Conservation (phyloP, 1,284 basidiomycete genomes). For the Tilletiaria anomala region DNA sequence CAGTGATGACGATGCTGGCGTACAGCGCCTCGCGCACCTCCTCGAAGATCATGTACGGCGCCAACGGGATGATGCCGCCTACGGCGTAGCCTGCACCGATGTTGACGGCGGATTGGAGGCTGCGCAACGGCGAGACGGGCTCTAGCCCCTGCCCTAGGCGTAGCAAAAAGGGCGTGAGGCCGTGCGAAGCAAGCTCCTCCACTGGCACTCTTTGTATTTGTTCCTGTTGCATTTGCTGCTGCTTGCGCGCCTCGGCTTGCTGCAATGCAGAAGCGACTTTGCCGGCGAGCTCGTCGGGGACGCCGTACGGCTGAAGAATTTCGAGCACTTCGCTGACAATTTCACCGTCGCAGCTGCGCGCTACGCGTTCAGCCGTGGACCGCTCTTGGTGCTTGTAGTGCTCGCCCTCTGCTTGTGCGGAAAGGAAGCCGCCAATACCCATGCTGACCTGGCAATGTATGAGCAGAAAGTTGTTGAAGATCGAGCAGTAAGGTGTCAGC, state of each 20-base stretch:
- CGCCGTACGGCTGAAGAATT: slow-evolving; percentile 72
- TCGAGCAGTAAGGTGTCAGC: slow-evolving; percentile 42
- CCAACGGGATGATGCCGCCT: slow-evolving; percentile 23
- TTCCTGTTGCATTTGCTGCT: too few species aligned
- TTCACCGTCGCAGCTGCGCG: slow-evolving; percentile 75
- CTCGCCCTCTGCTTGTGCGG: slow-evolving; percentile 87
- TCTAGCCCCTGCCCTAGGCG: slow-evolving; percentile 24
- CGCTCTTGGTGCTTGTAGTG: slow-evolving; percentile 43
- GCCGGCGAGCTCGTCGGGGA: slow-evolving; percentile 64
- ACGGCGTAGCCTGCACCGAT: slow-evolving; percentile 28
- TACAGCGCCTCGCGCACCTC: slow-evolving; percentile 14
- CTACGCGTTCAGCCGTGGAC: slow-evolving; percentile 54
- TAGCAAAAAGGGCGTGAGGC: slow-evolving; percentile 29
- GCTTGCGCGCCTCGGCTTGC: not conserved
- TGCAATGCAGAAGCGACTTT: slow-evolving; percentile 52
- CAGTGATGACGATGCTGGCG: slow-evolving; percentile 23
- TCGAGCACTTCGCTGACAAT: slow-evolving; percentile 86
- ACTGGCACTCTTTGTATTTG: too few species aligned
- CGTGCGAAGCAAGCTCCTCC: slow-evolving; percentile 4
- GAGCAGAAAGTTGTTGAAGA: slow-evolving; percentile 88
- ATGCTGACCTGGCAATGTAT: too few species aligned
- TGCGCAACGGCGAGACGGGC: slow-evolving; percentile 22
- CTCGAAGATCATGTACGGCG: slow-evolving; percentile 28
- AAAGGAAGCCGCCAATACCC: slow-evolving; percentile 94
- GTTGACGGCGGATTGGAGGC: slow-evolving; percentile 20